Conservation (phyloP, 768 basidiomycete genomes). For the Amylocystis lapponica region DNA sequence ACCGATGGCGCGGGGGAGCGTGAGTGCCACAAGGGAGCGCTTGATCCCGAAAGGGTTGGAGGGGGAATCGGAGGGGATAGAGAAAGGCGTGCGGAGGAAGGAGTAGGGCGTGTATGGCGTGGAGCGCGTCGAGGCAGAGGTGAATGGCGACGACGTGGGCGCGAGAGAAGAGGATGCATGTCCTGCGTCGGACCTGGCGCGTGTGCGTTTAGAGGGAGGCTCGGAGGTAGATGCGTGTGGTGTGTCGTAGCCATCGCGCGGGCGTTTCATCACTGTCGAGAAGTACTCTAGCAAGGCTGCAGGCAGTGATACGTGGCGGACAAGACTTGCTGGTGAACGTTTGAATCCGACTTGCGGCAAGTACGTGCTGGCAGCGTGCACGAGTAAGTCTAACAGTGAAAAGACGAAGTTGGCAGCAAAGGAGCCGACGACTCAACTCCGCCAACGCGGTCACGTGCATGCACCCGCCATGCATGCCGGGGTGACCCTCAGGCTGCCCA, state of each 20-base stretch:
- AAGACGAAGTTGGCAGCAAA: too few relatives aligned
- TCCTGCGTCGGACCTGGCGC: conserved; percentile 19
- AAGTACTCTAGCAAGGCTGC: too few relatives aligned
- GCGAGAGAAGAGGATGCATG: conserved; percentile 15
- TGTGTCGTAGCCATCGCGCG: conserved; percentile 21
- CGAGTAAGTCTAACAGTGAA: too few relatives aligned
- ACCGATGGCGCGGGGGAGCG: conserved; percentile 37
- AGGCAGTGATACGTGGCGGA: too few relatives aligned
- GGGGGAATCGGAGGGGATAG: conserved; percentile 57
- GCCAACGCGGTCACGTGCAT: too few relatives aligned
- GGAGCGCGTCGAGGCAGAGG: conserved; percentile 17
- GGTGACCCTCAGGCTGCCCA: too few relatives aligned
- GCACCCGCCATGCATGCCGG: too few relatives aligned
- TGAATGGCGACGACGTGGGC: conserved; percentile 7
- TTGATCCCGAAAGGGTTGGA: conserved; percentile 65
- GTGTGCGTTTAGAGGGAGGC: conserved; percentile 16
- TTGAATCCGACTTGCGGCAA: too few relatives aligned
- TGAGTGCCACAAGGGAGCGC: conserved; percentile 28
- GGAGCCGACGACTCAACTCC: too few relatives aligned
- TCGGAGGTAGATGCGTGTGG: conserved; percentile 21
- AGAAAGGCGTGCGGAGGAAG: conserved; percentile 18
- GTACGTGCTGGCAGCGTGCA: too few relatives aligned
- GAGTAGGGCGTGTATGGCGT: conserved; percentile 25
- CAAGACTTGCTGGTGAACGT: too few relatives aligned
- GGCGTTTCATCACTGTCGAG: conserved; percentile 24